Base-by-base conservation (phyloP, 2,329 filamentous ascomycete species). In the Botryotinia calthae region DNA sequence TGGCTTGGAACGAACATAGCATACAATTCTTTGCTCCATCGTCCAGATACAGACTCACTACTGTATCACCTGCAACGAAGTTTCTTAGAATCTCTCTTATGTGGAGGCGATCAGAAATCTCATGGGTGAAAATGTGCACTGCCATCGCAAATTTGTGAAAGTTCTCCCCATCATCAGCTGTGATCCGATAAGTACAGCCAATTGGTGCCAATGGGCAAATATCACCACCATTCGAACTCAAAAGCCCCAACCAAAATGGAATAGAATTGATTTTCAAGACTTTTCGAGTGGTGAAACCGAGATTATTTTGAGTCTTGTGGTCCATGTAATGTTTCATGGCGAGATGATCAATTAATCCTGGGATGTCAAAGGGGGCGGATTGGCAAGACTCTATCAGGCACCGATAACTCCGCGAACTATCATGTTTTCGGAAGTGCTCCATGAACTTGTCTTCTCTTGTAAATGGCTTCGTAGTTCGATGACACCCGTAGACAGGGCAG, bases 81-180 rank as follows among this genome's bases (percentile, higher is more conserved):
- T 1, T 8, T 4, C 7, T 16, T 2, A 42, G 0, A 18, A 28
- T 25, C 4, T 42, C 34, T 2, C 0, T 5, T 28, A 1, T 25
- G 18, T 9, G 14, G 12, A 18, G 25, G 1, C 34, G 22, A 28
- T 42, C 25, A 18, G 14, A 62, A 62, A 40, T 25, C 3, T 62
- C 1, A 28, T 42, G 59, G 2, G 7, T 28, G 18, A 42, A 0
- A 18, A n/a, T 6, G 25, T 62, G 59, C 25, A 0, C 0, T 62
- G 1, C 5, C 59, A 62, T 62, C 6, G 1, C 4, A 10, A 1
- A 2, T 10, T 2, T 2, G 22, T 14, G 10, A 4, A 0, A 4
- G 58, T 2, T 0, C 5, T 61, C 58, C 1, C 9, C 0, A 34
- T 14, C 5, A 40, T 62, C 22, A 62, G 59, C 22, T 37, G 12